Evolutionary conservation across 257 asterid species (phyloP), one percentile per base, ranked within the genome.

Genomic region (Fraxinus cuspidata): DNA sequence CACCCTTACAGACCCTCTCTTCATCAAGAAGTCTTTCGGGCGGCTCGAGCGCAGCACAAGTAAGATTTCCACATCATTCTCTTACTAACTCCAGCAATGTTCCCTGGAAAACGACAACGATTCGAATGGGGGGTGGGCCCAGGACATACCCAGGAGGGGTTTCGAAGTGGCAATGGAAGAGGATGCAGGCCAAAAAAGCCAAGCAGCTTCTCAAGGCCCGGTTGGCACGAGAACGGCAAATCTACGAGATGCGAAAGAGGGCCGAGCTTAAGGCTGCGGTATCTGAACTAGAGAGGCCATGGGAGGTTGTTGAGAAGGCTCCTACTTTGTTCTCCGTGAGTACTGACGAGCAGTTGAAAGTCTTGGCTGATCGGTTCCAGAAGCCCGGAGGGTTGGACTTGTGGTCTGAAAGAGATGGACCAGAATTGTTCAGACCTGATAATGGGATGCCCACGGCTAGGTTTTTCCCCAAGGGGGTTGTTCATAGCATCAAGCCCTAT

Each of bases 91-190:
- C 75, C 44, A 44, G 38, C 64, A 63, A 73, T 71, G 29, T 66
- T 44, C 88, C 86, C 65, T 79, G 12, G 78, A 81, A 16, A 79
- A 72, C 83, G 77, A 78, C 87, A 76, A 89, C 84, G 73, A 88
- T 96, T 82, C 88, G 96, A 19, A 93, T 96, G 99, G 99, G 99
- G 8, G 98, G 99, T 5, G 98, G 99, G 25, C 99, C 99, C 21
- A 83, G 98, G n/a, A 96, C 98, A 8, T 96, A 49, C 51, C 98
- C 99, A 0, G 99, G 99, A 21, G 99, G 99, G 1, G 98, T 96
- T 25, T 89, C 99, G 8, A 93, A 96, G 79, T 93, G 98, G 99
- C 96, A 93, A 80, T 93, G 99, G 99, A 93, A 93, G 80, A 83
- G 94, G 56, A 93, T 93, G 99, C 99, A 93, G 87, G 89, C 88